Percentiles rank a stretch among this genome's conserved stretches.
Conservation (phyloP, 2,329 filamentous ascomycete genomes). For the Beauveria australis region DNA sequence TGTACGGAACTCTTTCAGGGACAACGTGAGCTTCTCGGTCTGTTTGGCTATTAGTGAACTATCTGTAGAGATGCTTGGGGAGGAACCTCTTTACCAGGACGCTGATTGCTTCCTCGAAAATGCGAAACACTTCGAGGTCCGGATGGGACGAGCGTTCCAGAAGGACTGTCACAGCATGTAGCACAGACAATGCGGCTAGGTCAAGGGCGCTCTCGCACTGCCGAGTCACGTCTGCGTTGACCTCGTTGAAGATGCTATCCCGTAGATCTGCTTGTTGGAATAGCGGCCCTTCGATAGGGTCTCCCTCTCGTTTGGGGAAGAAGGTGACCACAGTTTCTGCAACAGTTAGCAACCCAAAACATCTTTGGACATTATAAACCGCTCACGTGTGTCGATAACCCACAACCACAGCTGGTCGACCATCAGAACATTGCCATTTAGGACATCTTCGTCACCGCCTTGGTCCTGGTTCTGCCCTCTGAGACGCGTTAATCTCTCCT, state of each 20-base stretch:
- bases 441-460: constrained; percentile 25
- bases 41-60: constrained; percentile 18
- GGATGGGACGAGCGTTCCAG: constrained; percentile 51
- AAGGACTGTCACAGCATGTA: constrained; percentile 55
- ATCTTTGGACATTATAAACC: rapidly evolving
- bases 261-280: constrained; percentile 54
- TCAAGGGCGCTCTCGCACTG: constrained; percentile 55
- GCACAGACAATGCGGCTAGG: constrained; percentile 51
- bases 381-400: constrained; percentile 45
- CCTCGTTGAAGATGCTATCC: constrained; percentile 57
- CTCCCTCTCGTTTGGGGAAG: constrained; percentile 47
- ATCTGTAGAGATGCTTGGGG: background rate
- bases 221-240: constrained; percentile 56
- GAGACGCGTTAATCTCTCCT: constrained; percentile 16
- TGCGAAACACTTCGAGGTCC: constrained; percentile 54
- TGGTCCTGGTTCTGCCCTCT: constrained; percentile 13
- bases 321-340: constrained; percentile 44
- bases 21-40: constrained; percentile 55
- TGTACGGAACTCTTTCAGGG: constrained; percentile 53
- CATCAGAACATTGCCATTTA: constrained; percentile 55
- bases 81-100: constrained; percentile 38
- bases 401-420: constrained; percentile 59
- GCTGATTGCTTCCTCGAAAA: constrained; percentile 59
- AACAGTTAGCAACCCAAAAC: background rate
- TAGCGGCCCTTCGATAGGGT: constrained; percentile 44